These are phyloP conservation scores for Hordeum pubiflorum DNA, from an alignment of 202 grass and related monocot genomes.

Conservation along the genomic window DNA sequence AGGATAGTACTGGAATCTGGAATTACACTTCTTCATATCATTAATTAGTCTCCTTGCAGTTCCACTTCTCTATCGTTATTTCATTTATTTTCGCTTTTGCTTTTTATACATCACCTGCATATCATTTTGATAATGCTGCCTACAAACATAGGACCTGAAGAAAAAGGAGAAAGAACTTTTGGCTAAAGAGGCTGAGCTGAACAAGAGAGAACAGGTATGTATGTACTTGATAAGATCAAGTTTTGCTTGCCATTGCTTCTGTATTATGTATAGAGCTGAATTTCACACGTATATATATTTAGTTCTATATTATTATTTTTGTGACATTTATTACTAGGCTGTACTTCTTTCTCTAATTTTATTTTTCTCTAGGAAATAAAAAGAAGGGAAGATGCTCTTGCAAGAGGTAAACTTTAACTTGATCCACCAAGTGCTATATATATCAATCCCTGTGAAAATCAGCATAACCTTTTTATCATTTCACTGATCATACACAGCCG, in stretches of 20 bases:
- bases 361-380: conserved; percentile 34
- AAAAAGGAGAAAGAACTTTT: conserved; percentile 55
- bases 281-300: not conserved
- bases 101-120: not conserved
- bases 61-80: not conserved
- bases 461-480: not conserved
- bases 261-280: not conserved
- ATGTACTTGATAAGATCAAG: not conserved
- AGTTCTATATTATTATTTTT: not conserved
- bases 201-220: conserved; percentile 70
- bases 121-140: not conserved
- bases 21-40: not conserved
- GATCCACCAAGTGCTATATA: not conserved
- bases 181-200: conserved; percentile 49
- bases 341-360: not conserved
- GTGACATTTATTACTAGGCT: not conserved
- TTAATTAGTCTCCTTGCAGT: not conserved
- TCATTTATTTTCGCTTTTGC: not conserved
- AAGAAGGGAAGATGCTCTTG: conserved; percentile 57
- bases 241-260: not conserved
- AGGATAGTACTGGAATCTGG: not conserved
- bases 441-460: not conserved
- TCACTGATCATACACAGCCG: conserved; percentile 28
- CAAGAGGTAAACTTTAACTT: conserved; percentile 27
- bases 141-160: conserved; percentile 38